Evolutionary conservation across 768 basidiomycete species (phyloP).

Genomic region (Naganishia friedmannii): DNA sequence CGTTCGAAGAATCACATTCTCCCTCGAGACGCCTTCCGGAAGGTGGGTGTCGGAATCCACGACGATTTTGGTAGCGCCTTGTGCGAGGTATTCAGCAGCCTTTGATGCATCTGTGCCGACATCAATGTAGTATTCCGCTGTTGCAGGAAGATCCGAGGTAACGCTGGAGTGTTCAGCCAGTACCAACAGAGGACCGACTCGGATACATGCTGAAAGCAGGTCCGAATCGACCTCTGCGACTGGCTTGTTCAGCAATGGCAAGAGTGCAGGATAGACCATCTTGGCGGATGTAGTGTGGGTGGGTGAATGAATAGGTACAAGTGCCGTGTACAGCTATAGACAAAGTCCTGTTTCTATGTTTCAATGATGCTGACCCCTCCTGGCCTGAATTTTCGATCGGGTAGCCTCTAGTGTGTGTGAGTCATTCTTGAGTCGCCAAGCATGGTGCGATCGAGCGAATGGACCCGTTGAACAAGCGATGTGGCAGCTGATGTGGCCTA

Average conservation of each 20-base stretch:
- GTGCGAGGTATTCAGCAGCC: slow-evolving; percentile 62
- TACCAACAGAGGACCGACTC: slow-evolving; percentile 74
- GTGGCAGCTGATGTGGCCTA: no score
- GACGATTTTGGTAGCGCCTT: slow-evolving; percentile 75
- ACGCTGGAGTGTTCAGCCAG: slow-evolving; percentile 48
- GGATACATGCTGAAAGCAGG: slow-evolving; percentile 63
- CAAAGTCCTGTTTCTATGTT: background rate
- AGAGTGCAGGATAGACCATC: slow-evolving; percentile 49
- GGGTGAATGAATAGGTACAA: background rate
- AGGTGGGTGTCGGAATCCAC: slow-evolving; percentile 71
- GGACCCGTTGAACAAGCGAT: background rate
- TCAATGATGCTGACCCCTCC: background rate
- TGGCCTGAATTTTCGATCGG: slow-evolving; percentile 5
- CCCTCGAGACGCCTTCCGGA: slow-evolving; percentile 62
- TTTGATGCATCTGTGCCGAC: slow-evolving; percentile 56
- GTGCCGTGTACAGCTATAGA: background rate
- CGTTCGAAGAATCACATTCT: slow-evolving; percentile 46
- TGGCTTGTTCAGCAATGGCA: slow-evolving; percentile 44
- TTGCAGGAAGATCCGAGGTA: slow-evolving; percentile 51
- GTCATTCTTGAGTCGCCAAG: background rate
- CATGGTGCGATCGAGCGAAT: background rate
- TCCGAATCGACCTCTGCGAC: slow-evolving; percentile 49
- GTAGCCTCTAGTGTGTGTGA: background rate
- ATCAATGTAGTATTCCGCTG: slow-evolving; percentile 43
- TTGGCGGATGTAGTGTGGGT: background rate